Conservation (phyloP, 1,284 basidiomycete genomes). For the Sutorius eximius region DNA sequence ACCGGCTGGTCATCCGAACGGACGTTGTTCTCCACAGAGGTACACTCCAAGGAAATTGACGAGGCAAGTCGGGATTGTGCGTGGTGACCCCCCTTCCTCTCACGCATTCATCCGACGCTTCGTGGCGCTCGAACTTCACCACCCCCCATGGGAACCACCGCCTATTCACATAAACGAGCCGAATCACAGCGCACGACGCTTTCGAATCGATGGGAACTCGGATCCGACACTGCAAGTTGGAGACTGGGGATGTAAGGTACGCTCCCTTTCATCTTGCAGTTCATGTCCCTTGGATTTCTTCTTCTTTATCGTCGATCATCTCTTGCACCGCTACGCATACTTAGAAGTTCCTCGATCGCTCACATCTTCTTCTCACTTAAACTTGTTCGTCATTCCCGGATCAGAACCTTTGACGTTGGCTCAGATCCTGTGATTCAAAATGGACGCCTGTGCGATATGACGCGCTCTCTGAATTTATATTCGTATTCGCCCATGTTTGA, state of each 20-base stretch:
- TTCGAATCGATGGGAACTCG: neutral
- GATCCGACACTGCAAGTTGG: neutral
- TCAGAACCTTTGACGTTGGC: neutral
- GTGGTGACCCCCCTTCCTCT: neutral
- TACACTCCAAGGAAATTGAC: neutral
- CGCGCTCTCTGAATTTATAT: neutral
- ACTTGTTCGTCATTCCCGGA: neutral
- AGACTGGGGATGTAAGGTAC: neutral
- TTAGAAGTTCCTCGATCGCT: neutral
- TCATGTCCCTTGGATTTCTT: neutral
- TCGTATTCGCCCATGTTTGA: neutral
- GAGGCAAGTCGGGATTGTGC: too few species aligned
- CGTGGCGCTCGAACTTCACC: neutral
- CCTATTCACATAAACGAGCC: neutral
- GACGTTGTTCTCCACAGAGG: neutral
- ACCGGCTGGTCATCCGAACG: too few species aligned
- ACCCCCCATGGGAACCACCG: neutral
- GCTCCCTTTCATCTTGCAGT: slow-evolving; percentile 6
- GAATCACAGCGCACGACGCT: neutral
- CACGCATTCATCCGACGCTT: neutral
- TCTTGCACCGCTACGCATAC: neutral
- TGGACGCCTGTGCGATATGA: neutral
- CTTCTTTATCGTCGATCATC: slow-evolving; percentile 3
- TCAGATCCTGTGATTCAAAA: neutral
- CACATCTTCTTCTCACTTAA: neutral